Evolutionary conservation across 192 early-diverging fungal genomes (phyloP), one percentile per base, ranked within the genome.

Genomic region (Coemansia sp.): DNA sequence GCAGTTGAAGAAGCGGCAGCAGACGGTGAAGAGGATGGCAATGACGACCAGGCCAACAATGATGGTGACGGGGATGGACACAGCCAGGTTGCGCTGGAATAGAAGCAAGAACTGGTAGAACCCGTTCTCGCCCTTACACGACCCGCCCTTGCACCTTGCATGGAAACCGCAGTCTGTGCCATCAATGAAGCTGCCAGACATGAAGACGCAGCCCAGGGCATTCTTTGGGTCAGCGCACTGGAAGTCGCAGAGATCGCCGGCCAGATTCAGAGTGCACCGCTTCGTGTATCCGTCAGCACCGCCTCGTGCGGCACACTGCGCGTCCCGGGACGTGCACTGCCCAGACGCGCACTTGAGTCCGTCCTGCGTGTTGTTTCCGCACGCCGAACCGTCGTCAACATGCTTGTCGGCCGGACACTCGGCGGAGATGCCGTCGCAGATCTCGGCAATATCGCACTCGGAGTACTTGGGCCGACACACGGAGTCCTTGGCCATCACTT

Each of bases 391-490:
- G 68, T 98, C 90, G 7, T 71, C 36, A 0, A 91, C 59, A 45
- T 88, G 90, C 5, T 49, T 26, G 73, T 96, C 91, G 5, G 64
- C 11, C 1, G 95, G 95, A 68, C 95, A 98, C 4, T 78, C 72
- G 5, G 87, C 75, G 46, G 80, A 87, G 2, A 70, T 72, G 46
- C 96, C 96, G 26, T 88, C 84, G 77, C 95, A 98, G 3, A 79
- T 81, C 76, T 94, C 93, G 2, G 82, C 68, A 41, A 90, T 76
- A 78, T 96, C 95, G 79, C 96, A 98, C 39, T 88, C 83, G 1
- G 91, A 92, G 64, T 84, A 82, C 6, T 90, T 74, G 1, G 88
- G 71, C n/a, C 94, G 87, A 67, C 95, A 98, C 47, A 90, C 81
- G 5, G 83, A 67, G 41, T 85, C 87, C 15, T 67, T 73, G 12